Percentiles rank a stretch among this genome's conserved stretches.
These are phyloP conservation scores for Prunus kanzakura DNA, from an alignment of 306 rosid species.

Conservation along the genomic window DNA sequence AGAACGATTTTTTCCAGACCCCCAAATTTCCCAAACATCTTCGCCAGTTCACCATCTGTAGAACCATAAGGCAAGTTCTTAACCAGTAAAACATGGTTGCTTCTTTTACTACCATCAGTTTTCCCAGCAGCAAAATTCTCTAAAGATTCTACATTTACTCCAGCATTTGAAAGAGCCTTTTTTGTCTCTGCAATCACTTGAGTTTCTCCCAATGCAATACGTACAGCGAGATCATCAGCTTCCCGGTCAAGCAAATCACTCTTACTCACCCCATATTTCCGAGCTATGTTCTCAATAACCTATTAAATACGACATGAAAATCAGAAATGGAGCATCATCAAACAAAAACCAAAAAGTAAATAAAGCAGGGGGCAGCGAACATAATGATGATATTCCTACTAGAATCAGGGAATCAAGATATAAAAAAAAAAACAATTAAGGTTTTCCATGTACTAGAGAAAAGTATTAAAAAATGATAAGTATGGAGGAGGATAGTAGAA, in stretches of 20 bases:
- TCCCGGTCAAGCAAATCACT: slow-evolving; percentile 74
- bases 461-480: background rate
- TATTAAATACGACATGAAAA: slow-evolving; percentile 23
- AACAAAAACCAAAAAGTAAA: background rate
- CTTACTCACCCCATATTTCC: slow-evolving; percentile 79
- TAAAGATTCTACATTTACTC: slow-evolving; percentile 70
- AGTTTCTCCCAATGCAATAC: slow-evolving; percentile 83
- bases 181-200: slow-evolving; percentile 89
- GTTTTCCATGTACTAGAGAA: background rate
- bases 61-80: slow-evolving; percentile 94
- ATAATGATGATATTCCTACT: background rate
- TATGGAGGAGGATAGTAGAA: background rate
- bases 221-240: slow-evolving; percentile 85
- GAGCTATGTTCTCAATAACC: slow-evolving; percentile 82
- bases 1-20: slow-evolving; percentile 82
- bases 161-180: slow-evolving; percentile 73
- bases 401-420: background rate
- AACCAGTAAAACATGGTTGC: slow-evolving; percentile 79
- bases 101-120: slow-evolving; percentile 71
- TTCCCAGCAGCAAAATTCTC: slow-evolving; percentile 66
- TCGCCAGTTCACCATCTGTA: slow-evolving; percentile 70
- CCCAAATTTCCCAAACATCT: slow-evolving; percentile 85
- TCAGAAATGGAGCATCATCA: background rate
- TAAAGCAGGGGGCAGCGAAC: background rate
- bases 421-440: background rate